Evolutionary conservation across 768 basidiomycete genomes (phyloP).

Genomic region (Calocybe gangraenosa): DNA sequence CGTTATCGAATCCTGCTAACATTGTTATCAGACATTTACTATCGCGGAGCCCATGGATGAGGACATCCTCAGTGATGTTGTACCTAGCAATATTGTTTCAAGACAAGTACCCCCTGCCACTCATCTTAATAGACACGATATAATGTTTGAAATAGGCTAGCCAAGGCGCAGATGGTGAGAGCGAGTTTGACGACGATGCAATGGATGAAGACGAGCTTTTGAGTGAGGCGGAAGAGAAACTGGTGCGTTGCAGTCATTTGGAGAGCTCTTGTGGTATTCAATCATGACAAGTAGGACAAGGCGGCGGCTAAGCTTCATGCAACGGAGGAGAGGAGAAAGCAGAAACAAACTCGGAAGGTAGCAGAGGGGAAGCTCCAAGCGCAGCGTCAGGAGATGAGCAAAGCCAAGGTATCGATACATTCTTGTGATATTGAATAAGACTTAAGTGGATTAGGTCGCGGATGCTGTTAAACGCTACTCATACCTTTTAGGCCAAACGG

Average conservation of each 20-base stretch:
- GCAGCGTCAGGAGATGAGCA: constrained; percentile 83
- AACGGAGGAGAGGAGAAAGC: constrained; percentile 25
- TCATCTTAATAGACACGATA: constrained; percentile 2
- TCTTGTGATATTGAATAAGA: constrained; percentile 2
- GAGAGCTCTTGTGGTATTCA: constrained; percentile 4
- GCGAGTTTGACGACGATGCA: constrained; percentile 61
- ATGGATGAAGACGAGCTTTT: constrained; percentile 61
- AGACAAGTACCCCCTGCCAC: constrained; percentile 56
- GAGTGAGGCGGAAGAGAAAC: constrained; percentile 44
- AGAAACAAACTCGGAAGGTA: constrained; percentile 50
- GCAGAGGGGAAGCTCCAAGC: constrained; percentile 66
- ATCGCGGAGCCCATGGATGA: constrained; percentile 48
- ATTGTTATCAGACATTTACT: constrained; percentile 30
- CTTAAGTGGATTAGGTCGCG: constrained; percentile 51
- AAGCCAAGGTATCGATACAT: constrained; percentile 61
- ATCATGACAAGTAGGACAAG: constrained; percentile 1
- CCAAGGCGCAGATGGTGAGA: constrained; percentile 70
- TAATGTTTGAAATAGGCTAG: constrained; percentile 37
- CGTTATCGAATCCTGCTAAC: not conserved
- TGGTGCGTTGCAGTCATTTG: constrained; percentile 22
- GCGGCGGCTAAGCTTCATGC: constrained; percentile 10
- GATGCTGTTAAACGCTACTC: constrained; percentile 97
- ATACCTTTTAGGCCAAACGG: constrained; percentile 97
- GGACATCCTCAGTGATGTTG: constrained; percentile 86
- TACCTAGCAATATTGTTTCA: constrained; percentile 89